Base-by-base conservation (phyloP, 169 alveolate species). In the Pseudocohnilembus persalinus region DNA sequence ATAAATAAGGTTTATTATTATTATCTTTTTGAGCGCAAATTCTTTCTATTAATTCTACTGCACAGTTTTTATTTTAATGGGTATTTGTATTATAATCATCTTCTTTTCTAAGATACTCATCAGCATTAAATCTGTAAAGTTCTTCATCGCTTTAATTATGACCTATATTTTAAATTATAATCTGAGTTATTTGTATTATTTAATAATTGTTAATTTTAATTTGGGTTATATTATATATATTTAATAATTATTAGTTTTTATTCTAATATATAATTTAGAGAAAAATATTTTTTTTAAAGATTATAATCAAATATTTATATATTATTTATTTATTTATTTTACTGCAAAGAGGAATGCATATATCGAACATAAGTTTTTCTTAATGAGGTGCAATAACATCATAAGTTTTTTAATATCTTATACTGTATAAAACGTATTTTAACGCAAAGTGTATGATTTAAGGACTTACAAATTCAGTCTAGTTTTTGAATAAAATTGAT, bases 71-170 rank as follows among this genome's bases (percentile, higher is more conserved):
- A 15, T 90, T 81, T 26, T 82, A 31, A 27, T 34, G 76, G 76
- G 72, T 65, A n/a, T 85, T 34, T 32, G 83, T 86, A 0, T 86
- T 78, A 34, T 82, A 76, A 72, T 91, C 94, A 31, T 85, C 87
- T 78, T 81, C 76, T 73, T 88, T 87, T 65, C 91, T 77, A 28
- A 91, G 73, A 74, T 49, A 91, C 75, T 91, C 94, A 49, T 73
- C 35, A 32, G 94, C 88, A 73, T 91, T 92, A 11, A 63, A 86
- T 29, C 74, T 74, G 75, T 76, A 91, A 31, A 88, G 85, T 49
- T 74, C 76, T 0, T 85, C 76, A 76, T 91, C 94, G 73, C 79
- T 20, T 49, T 49, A 49, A 49, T 49, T 49, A 20, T 49, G 68
- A 20, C 68, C 68, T 49, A 49, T 11, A 49, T 4, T 49, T n/a